These are phyloP conservation scores for Pseudogymnoascus sp. DNA, from an alignment of 2,329 filamentous ascomycete genomes.

Conservation along the genomic window DNA sequence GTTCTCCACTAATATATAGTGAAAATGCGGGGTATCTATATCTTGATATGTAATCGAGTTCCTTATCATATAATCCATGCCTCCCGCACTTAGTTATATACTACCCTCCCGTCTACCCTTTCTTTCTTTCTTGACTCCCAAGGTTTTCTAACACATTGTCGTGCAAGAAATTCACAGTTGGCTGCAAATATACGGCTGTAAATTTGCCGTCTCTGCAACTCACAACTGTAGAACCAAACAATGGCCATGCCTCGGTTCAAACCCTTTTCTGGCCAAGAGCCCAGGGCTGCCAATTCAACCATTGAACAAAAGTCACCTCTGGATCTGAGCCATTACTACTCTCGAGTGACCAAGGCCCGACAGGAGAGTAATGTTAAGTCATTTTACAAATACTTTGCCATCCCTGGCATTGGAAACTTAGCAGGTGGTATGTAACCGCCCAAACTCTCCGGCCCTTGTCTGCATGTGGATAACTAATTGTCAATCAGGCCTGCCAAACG, in stretches of 20 bases:
- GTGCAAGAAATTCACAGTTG: neutral
- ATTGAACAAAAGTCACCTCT: conserved; percentile 39
- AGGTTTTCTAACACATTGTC: neutral
- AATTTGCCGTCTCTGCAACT: neutral
- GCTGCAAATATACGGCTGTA: neutral
- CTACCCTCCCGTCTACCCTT: neutral
- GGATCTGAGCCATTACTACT: conserved; percentile 74
- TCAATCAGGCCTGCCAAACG: conserved; percentile 63
- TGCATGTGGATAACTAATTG: conserved; percentile 7
- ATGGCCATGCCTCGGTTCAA: neutral
- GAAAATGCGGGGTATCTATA: conserved; percentile 4
- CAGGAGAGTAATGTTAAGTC: conserved; percentile 61
- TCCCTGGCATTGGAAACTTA: conserved; percentile 53
- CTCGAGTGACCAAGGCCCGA: conserved; percentile 57
- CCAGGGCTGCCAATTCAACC: neutral
- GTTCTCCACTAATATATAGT: neutral
- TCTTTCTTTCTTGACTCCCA: neutral
- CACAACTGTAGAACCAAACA: neutral
- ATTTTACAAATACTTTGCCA: conserved; percentile 77
- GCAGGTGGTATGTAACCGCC: conserved; percentile 46
- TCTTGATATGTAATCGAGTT: neutral
- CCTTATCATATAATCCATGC: conserved; percentile 1
- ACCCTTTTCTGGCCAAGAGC: neutral
- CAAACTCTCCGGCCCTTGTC: neutral
- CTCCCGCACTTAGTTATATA: conserved; percentile 3